Percentiles rank a stretch among this genome's conserved stretches.
Evolutionary conservation across 208 protist species (phyloP).

Genomic region (Acanthamoeba royreba): DNA sequence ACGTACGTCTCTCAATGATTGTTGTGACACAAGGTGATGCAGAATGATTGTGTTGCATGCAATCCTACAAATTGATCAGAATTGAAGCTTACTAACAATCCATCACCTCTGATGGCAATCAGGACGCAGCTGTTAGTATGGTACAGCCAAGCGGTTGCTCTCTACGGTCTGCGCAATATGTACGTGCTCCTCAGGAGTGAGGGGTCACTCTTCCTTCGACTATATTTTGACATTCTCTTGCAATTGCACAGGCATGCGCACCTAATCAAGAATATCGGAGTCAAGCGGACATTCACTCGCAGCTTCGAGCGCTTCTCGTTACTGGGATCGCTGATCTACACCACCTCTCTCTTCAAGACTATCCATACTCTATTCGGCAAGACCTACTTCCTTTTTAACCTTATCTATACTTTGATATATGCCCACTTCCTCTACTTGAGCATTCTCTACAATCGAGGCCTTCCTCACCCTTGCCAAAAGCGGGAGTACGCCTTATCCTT

Average conservation of each 20-base stretch:
- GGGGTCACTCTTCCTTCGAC: not conserved
- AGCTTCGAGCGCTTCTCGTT: slow-evolving; percentile 3
- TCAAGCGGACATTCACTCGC: not conserved
- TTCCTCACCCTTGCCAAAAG: slow-evolving; percentile 6
- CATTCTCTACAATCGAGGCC: not conserved
- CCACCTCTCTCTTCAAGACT: not conserved
- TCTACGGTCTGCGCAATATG: not conserved
- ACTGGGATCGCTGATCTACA: slow-evolving; percentile 3
- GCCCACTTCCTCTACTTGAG: not conserved
- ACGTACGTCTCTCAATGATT: too few relatives aligned
- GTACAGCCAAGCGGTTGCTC: not conserved
- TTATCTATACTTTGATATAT: not conserved
- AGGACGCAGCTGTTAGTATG: not conserved
- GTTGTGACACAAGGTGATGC: too few relatives aligned
- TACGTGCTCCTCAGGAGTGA: not conserved
- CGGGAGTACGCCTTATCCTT: not conserved
- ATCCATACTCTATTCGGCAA: slow-evolving; percentile 7
- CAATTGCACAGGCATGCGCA: not conserved
- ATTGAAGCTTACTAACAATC: not conserved
- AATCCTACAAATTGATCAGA: too few relatives aligned
- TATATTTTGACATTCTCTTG: not conserved
- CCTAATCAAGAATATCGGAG: not conserved
- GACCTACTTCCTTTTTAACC: slow-evolving; percentile 24
- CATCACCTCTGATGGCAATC: not conserved
- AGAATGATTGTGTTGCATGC: too few relatives aligned